Evolutionary conservation across 2,329 filamentous ascomycete genomes (phyloP), one percentile per base, ranked within the genome.

Genomic region (Colletotrichum lentis): DNA sequence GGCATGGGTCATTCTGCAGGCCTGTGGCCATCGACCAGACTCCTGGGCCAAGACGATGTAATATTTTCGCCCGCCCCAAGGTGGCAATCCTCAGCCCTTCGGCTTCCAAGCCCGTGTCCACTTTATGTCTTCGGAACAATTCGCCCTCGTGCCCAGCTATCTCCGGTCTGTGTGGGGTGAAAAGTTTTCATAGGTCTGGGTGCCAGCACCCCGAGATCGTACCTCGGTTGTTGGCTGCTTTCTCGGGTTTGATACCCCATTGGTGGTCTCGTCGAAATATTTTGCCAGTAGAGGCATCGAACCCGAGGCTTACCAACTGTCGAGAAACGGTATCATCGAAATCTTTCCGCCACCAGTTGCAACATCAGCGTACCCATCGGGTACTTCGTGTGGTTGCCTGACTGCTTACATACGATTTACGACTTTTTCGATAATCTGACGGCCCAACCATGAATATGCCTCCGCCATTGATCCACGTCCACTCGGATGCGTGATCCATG

Each of bases 331-430:
- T 31, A 18, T n/a, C 11, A 10, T 20, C 14, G 24, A 44, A 20
- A 20, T 10, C n/a, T 37, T 22, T 39, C 43, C 56, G 31, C 14
- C 20, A 12, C 35, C 39, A 16, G 27, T 43, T 27, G 47, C 60
- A 53, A 64, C 39, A 64, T 59, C 64, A 53, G 60, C 64, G 47
- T 53, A 59, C 53, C 27, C 41, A 24, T 31, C 22, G 39, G 49
- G 53, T 20, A 39, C 22, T 18, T 43, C 14, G 53, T 52, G n/a
- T 22, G 60, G 22, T 53, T 41, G 24, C 8, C 16, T 52, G 27
- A 12, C 27, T 52, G 14, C 22, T 6, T 35, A 52, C 47, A 10
- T 10, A 8, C 12, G 18, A 14, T 11, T 16, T 64, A 49, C 31
- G 37, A 31, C 22, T 22, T 31, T 49, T 53, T 12, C 14, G 24